These are phyloP conservation scores for Rhizophora mangle DNA, from an alignment of 345 rosid genomes.

Conservation along the genomic window DNA sequence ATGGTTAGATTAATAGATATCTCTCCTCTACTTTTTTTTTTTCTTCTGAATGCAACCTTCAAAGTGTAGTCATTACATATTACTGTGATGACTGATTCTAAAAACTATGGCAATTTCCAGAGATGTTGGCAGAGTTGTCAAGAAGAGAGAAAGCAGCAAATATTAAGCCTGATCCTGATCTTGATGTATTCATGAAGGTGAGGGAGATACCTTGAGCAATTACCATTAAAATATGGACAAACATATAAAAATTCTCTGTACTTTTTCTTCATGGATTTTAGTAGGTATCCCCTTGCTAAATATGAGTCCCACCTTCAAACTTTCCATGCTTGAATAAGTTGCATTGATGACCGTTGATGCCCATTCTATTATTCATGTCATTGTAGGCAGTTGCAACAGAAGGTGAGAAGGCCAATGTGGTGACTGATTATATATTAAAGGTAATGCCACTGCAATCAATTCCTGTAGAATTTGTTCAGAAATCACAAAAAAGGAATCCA, in stretches of 20 bases:
- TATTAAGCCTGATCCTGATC: conserved; percentile 75
- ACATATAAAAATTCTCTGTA: background rate
- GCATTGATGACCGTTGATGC: background rate
- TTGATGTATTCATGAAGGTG: conserved; percentile 85
- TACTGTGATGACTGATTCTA: background rate
- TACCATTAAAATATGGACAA: too few species aligned
- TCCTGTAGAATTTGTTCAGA: background rate
- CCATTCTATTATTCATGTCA: background rate
- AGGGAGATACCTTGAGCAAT: background rate
- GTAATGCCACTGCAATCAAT: conserved; percentile 24
- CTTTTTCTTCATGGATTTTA: background rate
- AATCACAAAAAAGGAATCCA: background rate
- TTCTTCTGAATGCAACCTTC: background rate
- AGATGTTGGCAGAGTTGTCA: conserved; percentile 58
- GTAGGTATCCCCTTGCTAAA: background rate
- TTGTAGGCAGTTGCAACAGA: conserved; percentile 50
- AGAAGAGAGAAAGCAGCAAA: conserved; percentile 80
- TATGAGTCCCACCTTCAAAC: too few species aligned
- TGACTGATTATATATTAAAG: conserved; percentile 77
- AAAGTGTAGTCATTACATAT: background rate
- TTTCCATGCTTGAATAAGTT: background rate
- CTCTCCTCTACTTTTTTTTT: background rate
- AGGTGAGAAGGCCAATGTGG: conserved; percentile 57
- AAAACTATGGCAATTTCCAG: conserved; percentile 28
- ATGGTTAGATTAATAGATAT: conserved; percentile 37